Evolutionary conservation across 2,329 filamentous ascomycete genomes (phyloP), one percentile per base, ranked within the genome.

Genomic region (Alternaria alternata): DNA sequence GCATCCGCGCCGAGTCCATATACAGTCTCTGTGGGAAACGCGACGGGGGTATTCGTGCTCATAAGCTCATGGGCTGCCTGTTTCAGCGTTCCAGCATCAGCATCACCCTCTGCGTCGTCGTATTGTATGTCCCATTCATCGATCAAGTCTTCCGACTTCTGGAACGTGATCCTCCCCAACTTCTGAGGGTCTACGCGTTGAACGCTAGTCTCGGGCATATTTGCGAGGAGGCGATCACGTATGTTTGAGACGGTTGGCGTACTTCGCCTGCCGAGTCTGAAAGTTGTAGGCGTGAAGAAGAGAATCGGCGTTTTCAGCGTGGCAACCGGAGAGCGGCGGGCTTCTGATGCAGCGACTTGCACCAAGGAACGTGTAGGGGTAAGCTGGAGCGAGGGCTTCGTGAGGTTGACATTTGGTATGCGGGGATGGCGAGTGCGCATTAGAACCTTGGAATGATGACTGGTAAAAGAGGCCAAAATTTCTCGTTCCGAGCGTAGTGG

Each of bases 1-100:
- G 95, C 95, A 81, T 98, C 95, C 14, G 95, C 95, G n/a, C 93
- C 95, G 7, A 99, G 85, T 0, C 95, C 95, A 76, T 99, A 99
- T 0, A 99, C 95, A 0, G 95, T 99, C 81, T 99, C 95, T 0
- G 95, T 99, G 0, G 95, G 95, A 75, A 99, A 99, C 1, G 92
- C 95, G 48, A 99, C 93, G 5, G 95, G 95, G 4, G 86, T 85
- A 74, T 92, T 85, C 52, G 85, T 88, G 18, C 83, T 83, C 52
- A 83, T 86, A 36, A 97, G 82, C 65, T 89, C 84, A 12, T 84
- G 75, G 3, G 91, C 92, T 1, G 92, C 92, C 56, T 88, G 81
- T 59, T 82, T 80, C 38, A 96, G 83, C 57, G 83, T 80, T 36
- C 81, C 78, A 4, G 54, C 54, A 51, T 81, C 80, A 67, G 87